A percentile compares a stretch with the other conserved stretches of the same genome.
These are phyloP conservation scores for Verticillium longisporum DNA, from an alignment of 2,329 filamentous ascomycete species.

Conservation along the genomic window DNA sequence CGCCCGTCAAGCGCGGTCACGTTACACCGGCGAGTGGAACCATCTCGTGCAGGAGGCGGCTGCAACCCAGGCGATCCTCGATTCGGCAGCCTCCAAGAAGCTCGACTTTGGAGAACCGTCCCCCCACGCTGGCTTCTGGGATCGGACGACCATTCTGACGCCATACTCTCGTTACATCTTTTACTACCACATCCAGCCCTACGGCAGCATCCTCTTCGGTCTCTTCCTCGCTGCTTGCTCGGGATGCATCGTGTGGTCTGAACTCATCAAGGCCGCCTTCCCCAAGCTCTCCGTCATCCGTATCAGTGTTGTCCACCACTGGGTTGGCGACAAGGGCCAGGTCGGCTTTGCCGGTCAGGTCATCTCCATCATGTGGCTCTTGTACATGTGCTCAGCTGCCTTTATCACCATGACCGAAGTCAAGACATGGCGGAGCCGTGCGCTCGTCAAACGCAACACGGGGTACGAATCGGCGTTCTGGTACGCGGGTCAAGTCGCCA, in stretches of 20 bases:
- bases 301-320: slow-evolving; percentile 67
- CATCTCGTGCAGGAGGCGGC: slow-evolving; percentile 67
- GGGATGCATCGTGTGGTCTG: slow-evolving; percentile 83
- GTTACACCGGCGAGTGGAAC: slow-evolving; percentile 84
- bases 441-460: slow-evolving; percentile 83
- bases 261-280: slow-evolving; percentile 77
- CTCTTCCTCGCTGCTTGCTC: slow-evolving; percentile 67
- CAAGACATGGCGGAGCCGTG: slow-evolving; percentile 95
- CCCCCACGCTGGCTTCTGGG: slow-evolving; percentile 44
- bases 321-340: slow-evolving; percentile 61
- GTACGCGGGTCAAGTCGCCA: slow-evolving; percentile 90
- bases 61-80: slow-evolving; percentile 72
- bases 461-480: slow-evolving; percentile 91
- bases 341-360: slow-evolving; percentile 83
- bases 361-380: slow-evolving; percentile 79
- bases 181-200: slow-evolving; percentile 68
- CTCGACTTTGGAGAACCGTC: slow-evolving; percentile 65
- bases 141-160: slow-evolving; percentile 57
- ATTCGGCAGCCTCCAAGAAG: slow-evolving; percentile 73
- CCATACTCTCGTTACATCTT: slow-evolving; percentile 77
- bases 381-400: slow-evolving; percentile 92
- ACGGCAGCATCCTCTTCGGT: slow-evolving; percentile 58
- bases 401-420: slow-evolving; percentile 84
- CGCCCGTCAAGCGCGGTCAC: slow-evolving; percentile 73
- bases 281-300: slow-evolving; percentile 67